Evolutionary conservation across 148 eudicot species (phyloP).

Genomic region (Camellia sinensis): DNA sequence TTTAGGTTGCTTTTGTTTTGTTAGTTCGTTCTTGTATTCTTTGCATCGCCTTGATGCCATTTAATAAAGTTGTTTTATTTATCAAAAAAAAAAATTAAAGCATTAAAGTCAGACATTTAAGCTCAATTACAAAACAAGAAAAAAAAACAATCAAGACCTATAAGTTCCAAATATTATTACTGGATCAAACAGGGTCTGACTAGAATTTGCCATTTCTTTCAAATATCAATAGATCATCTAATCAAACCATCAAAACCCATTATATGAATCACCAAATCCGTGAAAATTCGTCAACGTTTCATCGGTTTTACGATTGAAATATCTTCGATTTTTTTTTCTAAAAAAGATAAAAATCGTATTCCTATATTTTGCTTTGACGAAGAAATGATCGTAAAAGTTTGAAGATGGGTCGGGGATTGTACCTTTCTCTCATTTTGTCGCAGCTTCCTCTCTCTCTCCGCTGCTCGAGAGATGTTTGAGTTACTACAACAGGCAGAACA

Average conservation of each 20-base stretch:
- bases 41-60: no score
- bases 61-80: no score
- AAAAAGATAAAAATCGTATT: not conserved
- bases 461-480: not conserved
- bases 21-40: no score
- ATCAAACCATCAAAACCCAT: conserved; percentile 4
- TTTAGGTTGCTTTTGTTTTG: no score
- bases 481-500: not conserved
- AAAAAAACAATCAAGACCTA: not conserved
- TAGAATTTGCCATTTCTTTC: not conserved
- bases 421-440: not conserved
- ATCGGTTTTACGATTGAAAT: not conserved
- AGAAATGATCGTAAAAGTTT: not conserved
- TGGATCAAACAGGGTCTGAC: not conserved
- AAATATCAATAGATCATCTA: not conserved
- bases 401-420: not conserved
- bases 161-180: not conserved
- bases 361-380: not conserved
- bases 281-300: not conserved
- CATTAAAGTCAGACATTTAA: not conserved
- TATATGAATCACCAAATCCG: not conserved
- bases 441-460: not conserved
- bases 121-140: not conserved
- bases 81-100: not conserved
- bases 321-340: not conserved